Base-by-base conservation (phyloP, 768 basidiomycete genomes). In the Lyophyllum semitale region DNA sequence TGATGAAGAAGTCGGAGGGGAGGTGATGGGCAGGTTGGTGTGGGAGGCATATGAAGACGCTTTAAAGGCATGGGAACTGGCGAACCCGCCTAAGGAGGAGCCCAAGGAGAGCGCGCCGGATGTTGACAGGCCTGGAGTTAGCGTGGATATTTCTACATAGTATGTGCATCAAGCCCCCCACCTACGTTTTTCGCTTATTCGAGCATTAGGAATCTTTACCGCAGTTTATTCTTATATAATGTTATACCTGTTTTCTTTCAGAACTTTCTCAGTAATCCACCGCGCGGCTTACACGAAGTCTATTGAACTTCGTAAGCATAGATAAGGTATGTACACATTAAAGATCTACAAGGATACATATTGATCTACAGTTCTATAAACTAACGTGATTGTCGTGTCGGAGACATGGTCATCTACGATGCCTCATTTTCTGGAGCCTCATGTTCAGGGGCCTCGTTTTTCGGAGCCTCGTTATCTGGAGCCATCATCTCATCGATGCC, bases 41-140 rank as follows among this genome's bases (percentile, higher is more conserved):
- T 93, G 91, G 91, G 91, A 92, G 72, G 78, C 77, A 44, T 88
- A 87, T 61, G 91, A 92, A 68, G 72, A 59, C 29, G 82, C 78
- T 29, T 67, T 92, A 63, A 89, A 84, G 68, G 69, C 69, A 33
- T 91, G 90, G 89, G 87, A 89, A 61, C 71, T 70, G 54, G 66
- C 68, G 30, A 71, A 74, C 61, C 70, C 75, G 41, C 17, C 53
- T 6, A 23, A 38, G 23, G 55, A 59, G 46, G 52, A 59, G 43
- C 18, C 9, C 5, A 55, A 55, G 30, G 48, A 46, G 22, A 33
- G 38, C 41, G 61, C 54, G 8, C 61, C 59, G 15, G 61, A 60
- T 25, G 48, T 49, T 15, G 61, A 58, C 44, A 37, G 27, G 27
- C 25, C 26, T 25, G 48, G 40, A 8, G 26, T 9, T 23, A 23